Base-by-base conservation (phyloP, 2,329 filamentous ascomycete genomes). In the Gaeumannomyces tritici region DNA sequence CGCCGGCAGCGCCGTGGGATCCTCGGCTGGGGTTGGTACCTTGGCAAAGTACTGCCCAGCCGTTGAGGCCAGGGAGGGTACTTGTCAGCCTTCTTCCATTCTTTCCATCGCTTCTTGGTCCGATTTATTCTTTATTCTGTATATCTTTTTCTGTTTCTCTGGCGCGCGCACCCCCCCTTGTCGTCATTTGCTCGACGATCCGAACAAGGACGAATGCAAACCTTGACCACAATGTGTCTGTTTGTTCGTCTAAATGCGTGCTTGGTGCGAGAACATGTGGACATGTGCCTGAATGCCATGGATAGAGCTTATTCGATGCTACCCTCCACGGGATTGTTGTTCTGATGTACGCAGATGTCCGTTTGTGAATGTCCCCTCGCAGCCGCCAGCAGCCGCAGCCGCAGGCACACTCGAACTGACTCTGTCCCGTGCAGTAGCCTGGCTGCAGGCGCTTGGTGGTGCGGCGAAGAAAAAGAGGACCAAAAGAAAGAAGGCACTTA, bases 1-100 rank as follows among this genome's bases (percentile, higher is more conserved):
- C 60, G 61, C 60, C 64, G 64, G 66, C 67, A 64, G 64, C 67
- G 68, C 66, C 65, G 61, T 54, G 47, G 59, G 47, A 55, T 65
- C 61, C 26, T 59, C 57, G 42, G 33, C 33, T 24, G 57, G 42
- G 42, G 42, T 51, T n/a, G 42, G 42, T n/a, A 13, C 42, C 35
- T 51, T 51, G 42, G n/a, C 18, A n/a, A 51, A n/a, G 42, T 51
- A 51, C 42, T 51, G 42, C 42, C 42, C 42, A 51, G 42, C 42
- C 42, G 42, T 51, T n/a, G 42, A 51, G 35, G 18, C 35, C 13
- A 42, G 35, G 35, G 59, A 63, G 64, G 65, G 21, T 51, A 51
- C 42, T 51, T 51, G 7, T 51, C 42, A 51, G 42, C 42, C 42
- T 51, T 51, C 35, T 68, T 67, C 66, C 59, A 62, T 55, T 31